Conservation (phyloP, 1,284 basidiomycete species). For the Naganishia albida region DNA sequence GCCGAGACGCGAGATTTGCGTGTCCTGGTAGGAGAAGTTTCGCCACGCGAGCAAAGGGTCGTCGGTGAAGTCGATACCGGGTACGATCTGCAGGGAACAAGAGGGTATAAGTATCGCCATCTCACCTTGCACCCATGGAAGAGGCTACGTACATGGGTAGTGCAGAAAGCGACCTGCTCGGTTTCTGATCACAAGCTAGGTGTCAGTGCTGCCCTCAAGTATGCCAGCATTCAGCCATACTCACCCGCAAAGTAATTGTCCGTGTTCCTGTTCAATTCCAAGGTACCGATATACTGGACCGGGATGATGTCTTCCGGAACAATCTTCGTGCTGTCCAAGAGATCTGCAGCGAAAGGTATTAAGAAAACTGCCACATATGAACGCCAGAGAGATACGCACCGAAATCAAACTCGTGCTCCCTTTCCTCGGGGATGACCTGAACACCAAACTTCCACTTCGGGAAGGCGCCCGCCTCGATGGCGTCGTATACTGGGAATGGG, state of each 20-base stretch:
- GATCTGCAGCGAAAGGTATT: slow-evolving; percentile 40
- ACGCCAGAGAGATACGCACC: neutral
- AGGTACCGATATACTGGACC: slow-evolving; percentile 70
- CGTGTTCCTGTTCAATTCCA: slow-evolving; percentile 64
- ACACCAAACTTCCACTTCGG: slow-evolving; percentile 76
- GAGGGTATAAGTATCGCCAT: too few relatives aligned
- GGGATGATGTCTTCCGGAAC: slow-evolving; percentile 79
- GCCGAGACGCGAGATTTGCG: slow-evolving; percentile 65
- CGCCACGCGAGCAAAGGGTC: slow-evolving; percentile 80
- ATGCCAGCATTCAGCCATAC: neutral
- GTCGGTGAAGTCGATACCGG: slow-evolving; percentile 75
- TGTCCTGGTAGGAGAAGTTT: slow-evolving; percentile 69
- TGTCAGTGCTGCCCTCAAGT: neutral
- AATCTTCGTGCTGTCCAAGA: slow-evolving; percentile 80
- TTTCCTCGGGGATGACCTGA: slow-evolving; percentile 72
- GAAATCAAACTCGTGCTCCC: slow-evolving; percentile 64
- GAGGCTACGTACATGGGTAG: slow-evolving; percentile 57
- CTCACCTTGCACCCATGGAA: too few relatives aligned
- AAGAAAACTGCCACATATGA: neutral
- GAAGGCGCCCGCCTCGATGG: slow-evolving; percentile 67
- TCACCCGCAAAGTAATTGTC: slow-evolving; percentile 70
- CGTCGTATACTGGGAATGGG: slow-evolving; percentile 60
- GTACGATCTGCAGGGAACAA: slow-evolving; percentile 67
- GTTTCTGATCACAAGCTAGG: neutral
- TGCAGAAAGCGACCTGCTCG: slow-evolving; percentile 68